phyloP scores from a whole-genome alignment of 805 yeast species.

The Suhomyces prunicola region DNA sequence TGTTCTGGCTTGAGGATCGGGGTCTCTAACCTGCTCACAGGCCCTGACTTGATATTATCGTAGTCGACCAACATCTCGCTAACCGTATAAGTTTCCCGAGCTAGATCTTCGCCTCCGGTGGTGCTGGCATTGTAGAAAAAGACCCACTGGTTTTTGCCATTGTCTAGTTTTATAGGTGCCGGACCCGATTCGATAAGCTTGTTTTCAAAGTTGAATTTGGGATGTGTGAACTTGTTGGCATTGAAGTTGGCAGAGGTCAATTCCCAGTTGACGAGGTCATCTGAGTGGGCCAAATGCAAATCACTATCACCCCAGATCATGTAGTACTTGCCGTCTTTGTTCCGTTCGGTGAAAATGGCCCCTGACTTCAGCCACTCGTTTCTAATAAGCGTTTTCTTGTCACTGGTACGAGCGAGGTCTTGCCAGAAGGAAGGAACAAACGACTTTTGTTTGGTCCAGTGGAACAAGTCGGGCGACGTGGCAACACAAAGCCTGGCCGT shows the following conservation, averaged over 20 bases:
- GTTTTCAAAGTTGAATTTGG: constrained; percentile 29
- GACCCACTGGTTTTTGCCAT: constrained; percentile 30
- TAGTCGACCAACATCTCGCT: constrained; percentile 42
- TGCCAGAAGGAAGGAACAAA: constrained; percentile 30
- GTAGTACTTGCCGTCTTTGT: constrained; percentile 33
- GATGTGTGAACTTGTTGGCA: constrained; percentile 23
- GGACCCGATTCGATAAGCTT: constrained; percentile 42
- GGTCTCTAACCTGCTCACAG: constrained; percentile 34
- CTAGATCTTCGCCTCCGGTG: constrained; percentile 30
- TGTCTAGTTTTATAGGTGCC: constrained; percentile 36
- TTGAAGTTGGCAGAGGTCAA: constrained; percentile 17
- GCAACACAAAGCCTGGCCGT: constrained; percentile 41
- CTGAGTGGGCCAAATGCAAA: constrained; percentile 34
- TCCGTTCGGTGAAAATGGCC: constrained; percentile 33
- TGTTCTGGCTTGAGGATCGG: constrained; percentile 35
- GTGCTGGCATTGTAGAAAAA: constrained; percentile 40
- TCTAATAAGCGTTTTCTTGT: constrained; percentile 26
- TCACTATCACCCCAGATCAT: constrained; percentile 45
- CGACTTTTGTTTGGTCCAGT: constrained; percentile 39
- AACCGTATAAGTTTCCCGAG: constrained; percentile 31
- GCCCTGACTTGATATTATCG: constrained; percentile 32
- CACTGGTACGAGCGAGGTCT: constrained; percentile 26
- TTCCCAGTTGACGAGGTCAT: constrained; percentile 35
- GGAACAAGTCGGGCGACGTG: constrained; percentile 30
- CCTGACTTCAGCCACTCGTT: constrained; percentile 42